Percentiles rank a stretch among this genome's conserved stretches.
Conservation (phyloP, 805 yeast species). For the Vanderwaltozyma yarrowii region DNA sequence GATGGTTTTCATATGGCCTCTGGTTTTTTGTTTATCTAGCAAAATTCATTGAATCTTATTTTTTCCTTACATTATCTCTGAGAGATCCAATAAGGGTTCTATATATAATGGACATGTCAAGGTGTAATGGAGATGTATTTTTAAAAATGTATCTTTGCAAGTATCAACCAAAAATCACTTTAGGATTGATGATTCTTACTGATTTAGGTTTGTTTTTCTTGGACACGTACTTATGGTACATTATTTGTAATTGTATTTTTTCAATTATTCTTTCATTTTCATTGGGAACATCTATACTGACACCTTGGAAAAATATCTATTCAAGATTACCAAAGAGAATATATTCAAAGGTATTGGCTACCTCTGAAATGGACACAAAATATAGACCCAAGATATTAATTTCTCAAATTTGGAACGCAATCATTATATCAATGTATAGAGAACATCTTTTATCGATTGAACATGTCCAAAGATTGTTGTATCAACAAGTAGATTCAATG, state of each 20-base stretch:
- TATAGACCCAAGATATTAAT: constrained; percentile 45
- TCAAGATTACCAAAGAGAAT: constrained; percentile 69
- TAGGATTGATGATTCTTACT: constrained; percentile 44
- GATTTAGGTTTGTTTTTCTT: constrained; percentile 63
- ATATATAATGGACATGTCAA: constrained; percentile 40
- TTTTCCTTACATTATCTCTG: constrained; percentile 61
- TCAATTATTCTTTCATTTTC: constrained; percentile 64
- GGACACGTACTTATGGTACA: constrained; percentile 82
- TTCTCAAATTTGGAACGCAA: constrained; percentile 74
- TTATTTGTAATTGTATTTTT: constrained; percentile 64
- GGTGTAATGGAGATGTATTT: constrained; percentile 53
- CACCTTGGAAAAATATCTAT: constrained; percentile 81
- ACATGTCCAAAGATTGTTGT: constrained; percentile 56
- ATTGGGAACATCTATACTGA: constrained; percentile 74
- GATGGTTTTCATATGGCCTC: constrained; percentile 53
- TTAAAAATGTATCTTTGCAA: constrained; percentile 45
- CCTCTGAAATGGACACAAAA: constrained; percentile 37
- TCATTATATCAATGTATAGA: constrained; percentile 72
- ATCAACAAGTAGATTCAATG: constrained; percentile 36
- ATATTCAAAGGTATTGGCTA: constrained; percentile 53
- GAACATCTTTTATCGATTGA: constrained; percentile 70
- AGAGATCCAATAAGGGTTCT: constrained; percentile 67
- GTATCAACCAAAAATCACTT: constrained; percentile 46
- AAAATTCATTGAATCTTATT: constrained; percentile 68
- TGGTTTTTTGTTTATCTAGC: constrained; percentile 61